Percentiles rank a stretch among this genome's conserved stretches.
These are phyloP conservation scores for Martiniozyma asiatica DNA, from an alignment of 1,139 yeast species.

Conservation along the genomic window DNA sequence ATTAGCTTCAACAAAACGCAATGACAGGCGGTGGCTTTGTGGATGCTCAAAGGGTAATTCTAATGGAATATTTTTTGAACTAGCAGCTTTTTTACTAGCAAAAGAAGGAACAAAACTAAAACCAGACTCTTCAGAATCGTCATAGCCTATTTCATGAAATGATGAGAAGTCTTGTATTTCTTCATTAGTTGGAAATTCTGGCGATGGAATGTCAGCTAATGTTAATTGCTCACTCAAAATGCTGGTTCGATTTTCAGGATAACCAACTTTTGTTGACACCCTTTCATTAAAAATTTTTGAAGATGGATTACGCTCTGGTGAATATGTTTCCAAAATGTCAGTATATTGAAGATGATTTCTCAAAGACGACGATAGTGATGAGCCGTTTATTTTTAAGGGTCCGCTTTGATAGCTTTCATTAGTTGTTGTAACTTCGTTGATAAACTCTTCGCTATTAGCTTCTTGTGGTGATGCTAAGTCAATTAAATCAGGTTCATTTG, in stretches of 20 bases:
- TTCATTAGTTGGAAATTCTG: slow-evolving; percentile 2
- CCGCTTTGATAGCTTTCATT: no score
- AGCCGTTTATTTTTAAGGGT: no score
- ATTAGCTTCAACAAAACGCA: slow-evolving; percentile 16
- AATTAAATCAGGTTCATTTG: slow-evolving; percentile 14
- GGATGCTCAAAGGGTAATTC: slow-evolving; percentile 10
- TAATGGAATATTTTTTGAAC: slow-evolving; percentile 6
- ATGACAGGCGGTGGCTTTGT: slow-evolving; percentile 10
- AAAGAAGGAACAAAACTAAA: slow-evolving; percentile 11
- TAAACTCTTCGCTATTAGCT: no score
- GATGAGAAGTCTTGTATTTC: slow-evolving; percentile 5
- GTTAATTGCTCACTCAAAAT: slow-evolving; percentile 5
- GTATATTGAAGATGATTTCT: slow-evolving; percentile 8
- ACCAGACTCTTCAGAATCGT: slow-evolving; percentile 9
- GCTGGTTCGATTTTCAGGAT: slow-evolving; percentile 1
- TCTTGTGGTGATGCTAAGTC: slow-evolving; percentile 18
- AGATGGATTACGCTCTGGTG: slow-evolving; percentile 5
- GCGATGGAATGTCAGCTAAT: slow-evolving; percentile 4
- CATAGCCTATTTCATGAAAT: slow-evolving; percentile 19
- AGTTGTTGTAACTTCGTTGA: no score
- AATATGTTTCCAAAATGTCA: slow-evolving; percentile 11
- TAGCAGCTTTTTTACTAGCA: slow-evolving; percentile 4
- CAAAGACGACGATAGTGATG: no score
- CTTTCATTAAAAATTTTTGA: background rate
- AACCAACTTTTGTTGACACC: no score